Percentiles rank a stretch among this genome's conserved stretches.
phyloP scores from a whole-genome alignment of 1,139 yeast genomes.

The Blastobotrys petasosporus region DNA sequence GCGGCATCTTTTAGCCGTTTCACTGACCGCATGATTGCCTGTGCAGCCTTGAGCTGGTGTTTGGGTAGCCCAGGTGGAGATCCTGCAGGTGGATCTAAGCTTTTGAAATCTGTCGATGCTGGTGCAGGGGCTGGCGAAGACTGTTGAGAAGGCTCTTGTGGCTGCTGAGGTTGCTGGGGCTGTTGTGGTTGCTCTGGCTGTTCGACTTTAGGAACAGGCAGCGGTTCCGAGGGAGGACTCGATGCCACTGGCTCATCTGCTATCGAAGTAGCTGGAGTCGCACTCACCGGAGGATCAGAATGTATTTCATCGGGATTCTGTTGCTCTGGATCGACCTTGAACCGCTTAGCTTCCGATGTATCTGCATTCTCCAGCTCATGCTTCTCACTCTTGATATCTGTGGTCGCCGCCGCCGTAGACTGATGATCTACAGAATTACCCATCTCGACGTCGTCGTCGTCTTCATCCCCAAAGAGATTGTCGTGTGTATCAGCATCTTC shows the following conservation, averaged over 20 bases:
- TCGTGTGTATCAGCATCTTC: background rate
- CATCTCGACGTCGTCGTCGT: background rate
- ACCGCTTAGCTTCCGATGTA: slow-evolving; percentile 9
- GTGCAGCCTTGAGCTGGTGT: slow-evolving; percentile 67
- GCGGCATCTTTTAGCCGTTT: slow-evolving; percentile 87
- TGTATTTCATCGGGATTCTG: slow-evolving; percentile 7
- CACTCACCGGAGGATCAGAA: slow-evolving; percentile 5
- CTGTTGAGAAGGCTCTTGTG: slow-evolving; percentile 1
- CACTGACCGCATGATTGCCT: slow-evolving; percentile 50
- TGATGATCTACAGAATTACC: background rate
- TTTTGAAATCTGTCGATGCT: background rate
- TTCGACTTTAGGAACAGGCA: background rate
- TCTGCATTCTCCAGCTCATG: slow-evolving; percentile 7
- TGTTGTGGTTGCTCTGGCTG: background rate
- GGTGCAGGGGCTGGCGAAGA: background rate
- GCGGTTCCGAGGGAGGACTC: background rate
- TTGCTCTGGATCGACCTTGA: slow-evolving; percentile 10
- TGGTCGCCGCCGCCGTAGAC: slow-evolving; percentile 3
- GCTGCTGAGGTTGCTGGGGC: slow-evolving; percentile 7
- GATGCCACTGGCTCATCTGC: no score
- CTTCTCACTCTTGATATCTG: background rate
- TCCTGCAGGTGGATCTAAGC: slow-evolving; percentile 23
- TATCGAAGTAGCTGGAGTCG: no score
- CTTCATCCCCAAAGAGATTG: background rate
- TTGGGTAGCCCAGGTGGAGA: slow-evolving; percentile 60